Conservation (phyloP, 495 filamentous ascomycete genomes). For the Annulohypoxylon moriforme region DNA sequence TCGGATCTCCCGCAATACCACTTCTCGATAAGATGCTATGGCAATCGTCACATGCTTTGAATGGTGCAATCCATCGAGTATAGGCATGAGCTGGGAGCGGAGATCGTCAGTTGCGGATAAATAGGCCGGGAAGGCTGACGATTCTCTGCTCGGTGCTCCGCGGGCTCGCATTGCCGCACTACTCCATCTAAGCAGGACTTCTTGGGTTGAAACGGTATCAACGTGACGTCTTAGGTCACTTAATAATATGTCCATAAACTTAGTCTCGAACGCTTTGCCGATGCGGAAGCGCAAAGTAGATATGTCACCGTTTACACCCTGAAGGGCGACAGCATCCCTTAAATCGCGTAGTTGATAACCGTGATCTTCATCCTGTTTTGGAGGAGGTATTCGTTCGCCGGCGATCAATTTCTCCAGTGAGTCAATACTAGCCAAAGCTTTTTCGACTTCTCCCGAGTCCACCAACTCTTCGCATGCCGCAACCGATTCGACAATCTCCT, state of each 20-base stretch:
- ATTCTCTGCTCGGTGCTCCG: slow-evolving; percentile 72
- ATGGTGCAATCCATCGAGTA: slow-evolving; percentile 80
- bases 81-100: slow-evolving; percentile 71
- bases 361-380: slow-evolving; percentile 48
- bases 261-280: slow-evolving; percentile 85
- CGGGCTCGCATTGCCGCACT: slow-evolving; percentile 64
- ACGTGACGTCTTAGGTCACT: slow-evolving; percentile 85
- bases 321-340: slow-evolving; percentile 79
- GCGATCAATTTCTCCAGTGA: slow-evolving; percentile 80
- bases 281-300: slow-evolving; percentile 79
- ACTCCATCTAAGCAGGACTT: slow-evolving; percentile 82
- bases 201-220: slow-evolving; percentile 73
- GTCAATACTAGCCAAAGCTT: slow-evolving; percentile 80
- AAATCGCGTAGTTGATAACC: slow-evolving; percentile 70
- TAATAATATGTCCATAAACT: slow-evolving; percentile 82
- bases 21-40: slow-evolving; percentile 86
- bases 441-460: slow-evolving; percentile 81
- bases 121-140: slow-evolving; percentile 78
- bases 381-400: slow-evolving; percentile 55
- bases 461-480: slow-evolving; percentile 82
- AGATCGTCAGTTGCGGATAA: slow-evolving; percentile 74
- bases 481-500: slow-evolving; percentile 79
- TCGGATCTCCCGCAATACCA: slow-evolving; percentile 86
- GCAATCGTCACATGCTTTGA: slow-evolving; percentile 82
- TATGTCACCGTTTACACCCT: slow-evolving; percentile 82